Evolutionary conservation across 1,139 yeast genomes (phyloP).

Genomic region (Yamadazyma triangularis): DNA sequence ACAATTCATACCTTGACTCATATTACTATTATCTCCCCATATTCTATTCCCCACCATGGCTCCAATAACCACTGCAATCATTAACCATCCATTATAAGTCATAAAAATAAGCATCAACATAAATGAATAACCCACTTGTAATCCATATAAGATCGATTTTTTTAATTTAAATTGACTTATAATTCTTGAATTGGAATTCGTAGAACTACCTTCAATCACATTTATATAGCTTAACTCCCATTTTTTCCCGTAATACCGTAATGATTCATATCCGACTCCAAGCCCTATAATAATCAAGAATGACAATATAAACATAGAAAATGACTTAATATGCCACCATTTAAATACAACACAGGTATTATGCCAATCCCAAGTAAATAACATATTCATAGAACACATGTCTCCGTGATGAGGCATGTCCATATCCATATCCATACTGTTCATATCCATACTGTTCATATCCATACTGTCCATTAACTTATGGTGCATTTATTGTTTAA

Average conservation of each 20-base stretch:
- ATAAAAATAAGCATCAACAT: conserved; percentile 75
- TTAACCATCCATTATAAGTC: conserved; percentile 83
- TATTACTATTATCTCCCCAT: conserved; percentile 35
- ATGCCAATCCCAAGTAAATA: conserved; percentile 78
- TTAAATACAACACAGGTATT: conserved; percentile 67
- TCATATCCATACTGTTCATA: too few relatives aligned
- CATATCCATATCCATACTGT: conserved; percentile 6
- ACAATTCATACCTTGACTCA: conserved; percentile 43
- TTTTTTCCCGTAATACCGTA: conserved; percentile 33
- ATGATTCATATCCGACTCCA: conserved; percentile 59
- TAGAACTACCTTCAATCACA: conserved; percentile 13
- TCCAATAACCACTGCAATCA: conserved; percentile 68
- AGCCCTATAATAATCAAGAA: conserved; percentile 45
- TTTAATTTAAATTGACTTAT: conserved; percentile 21
- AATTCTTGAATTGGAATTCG: conserved; percentile 11
- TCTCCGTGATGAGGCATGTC: conserved; percentile 14
- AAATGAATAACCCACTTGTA: conserved; percentile 75
- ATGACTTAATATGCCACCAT: conserved; percentile 73
- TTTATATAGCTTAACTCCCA: conserved; percentile 22
- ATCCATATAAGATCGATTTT: conserved; percentile 52
- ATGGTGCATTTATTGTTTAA: too few relatives aligned
- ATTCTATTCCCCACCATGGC: conserved; percentile 61
- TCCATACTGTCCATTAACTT: too few relatives aligned
- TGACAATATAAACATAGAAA: conserved; percentile 48
- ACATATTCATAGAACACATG: conserved; percentile 69